Evolutionary conservation across 352 stramenopile species (phyloP), one percentile per base, ranked within the genome.

Genomic region (Globisporangium splendens): DNA sequence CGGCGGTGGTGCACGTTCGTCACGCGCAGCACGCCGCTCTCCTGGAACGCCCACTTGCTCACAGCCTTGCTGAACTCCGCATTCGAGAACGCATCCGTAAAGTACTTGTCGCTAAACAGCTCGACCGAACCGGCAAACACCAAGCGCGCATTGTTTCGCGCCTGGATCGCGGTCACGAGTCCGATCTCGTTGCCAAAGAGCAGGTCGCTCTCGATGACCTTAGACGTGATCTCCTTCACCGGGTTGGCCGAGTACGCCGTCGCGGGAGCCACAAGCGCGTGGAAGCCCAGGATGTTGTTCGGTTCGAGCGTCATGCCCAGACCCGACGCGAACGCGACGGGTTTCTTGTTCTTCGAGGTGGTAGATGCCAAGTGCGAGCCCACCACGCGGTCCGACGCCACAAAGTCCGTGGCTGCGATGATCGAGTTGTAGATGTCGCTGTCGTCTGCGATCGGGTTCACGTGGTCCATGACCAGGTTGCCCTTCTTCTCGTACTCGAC

Each of bases 111-210:
- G 66, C 81, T 93, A 63, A 98, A 97, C 38, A 96, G 64, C 21
- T 93, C 86, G 33, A 96, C 63, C 41, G 88, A 97, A 33, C 89
- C 90, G 18, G 82, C 62, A 56, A 98, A 89, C 22, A 96, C 63
- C 20, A 97, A 69, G 11, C 92, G 87, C 17, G 90, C 89, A 55
- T 98, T 98, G 79, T 95, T 97, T 52, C 91, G 88, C 14, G 65
- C 86, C 66, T 97, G 91, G 12, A 96, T 72, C n/a, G 79, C 88
- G 10, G 79, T 88, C 31, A 96, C 85, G 46, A 95, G 73, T 2
- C 80, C 82, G 49, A 95, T 88, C 62, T 89, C 70, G 54, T 87
- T 82, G 54, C 79, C 78, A 48, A 88, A 90, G 12, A 86, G 68
- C 56, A 90, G 50, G 57, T 89, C 77, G 58, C 78, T 76, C 68